Base-by-base conservation (phyloP, 306 rosid genomes). In the Begonia peltatifolia region DNA sequence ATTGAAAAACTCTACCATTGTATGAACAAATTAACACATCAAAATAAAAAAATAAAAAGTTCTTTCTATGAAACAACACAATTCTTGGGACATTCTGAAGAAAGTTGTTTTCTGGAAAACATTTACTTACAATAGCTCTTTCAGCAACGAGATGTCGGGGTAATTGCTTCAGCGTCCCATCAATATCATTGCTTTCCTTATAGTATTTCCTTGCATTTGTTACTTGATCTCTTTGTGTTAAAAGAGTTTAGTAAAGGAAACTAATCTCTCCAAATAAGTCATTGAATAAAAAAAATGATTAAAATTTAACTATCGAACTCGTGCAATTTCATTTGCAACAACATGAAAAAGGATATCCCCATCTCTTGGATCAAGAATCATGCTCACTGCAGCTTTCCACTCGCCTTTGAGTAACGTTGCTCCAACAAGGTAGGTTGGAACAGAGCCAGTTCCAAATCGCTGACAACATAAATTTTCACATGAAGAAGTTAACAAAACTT, bases 371-470 rank as follows among this genome's bases (percentile, higher is more conserved):
- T 86, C 86, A 73, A 90, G 99, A 74, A 90, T 83, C 86, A 86
- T 41, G 71, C 75, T 75, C 38, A 83, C 81, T 53, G 81, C 87
- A 52, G 56, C 58, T 68, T 83, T 70, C 99, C 99, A 86, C 74
- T 90, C 86, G 64, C 99, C 99, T 63, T 75, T 79, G 17, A 90
- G 71, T 61, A 90, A 72, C 46, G 87, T 69, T 41, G 78, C 82
- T 62, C 99, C 99, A 69, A 90, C 71, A 62, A 53, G 81, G 66
- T 78, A 83, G 58, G 99, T 86, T 47, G 99, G 84, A 65, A 90
- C 92, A 16, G 95, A 78, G 59, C 99, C 99, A 62, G 88, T 90
- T 66, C 99, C 99, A 54, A 90, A 90, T 54, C 99, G 87, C 99
- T 90, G 74, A 44, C 56, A 57, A 60, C 47, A 75, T 55, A 23